Base-by-base conservation (phyloP, 495 filamentous ascomycete genomes). In the Trichoderma asperelloides region DNA sequence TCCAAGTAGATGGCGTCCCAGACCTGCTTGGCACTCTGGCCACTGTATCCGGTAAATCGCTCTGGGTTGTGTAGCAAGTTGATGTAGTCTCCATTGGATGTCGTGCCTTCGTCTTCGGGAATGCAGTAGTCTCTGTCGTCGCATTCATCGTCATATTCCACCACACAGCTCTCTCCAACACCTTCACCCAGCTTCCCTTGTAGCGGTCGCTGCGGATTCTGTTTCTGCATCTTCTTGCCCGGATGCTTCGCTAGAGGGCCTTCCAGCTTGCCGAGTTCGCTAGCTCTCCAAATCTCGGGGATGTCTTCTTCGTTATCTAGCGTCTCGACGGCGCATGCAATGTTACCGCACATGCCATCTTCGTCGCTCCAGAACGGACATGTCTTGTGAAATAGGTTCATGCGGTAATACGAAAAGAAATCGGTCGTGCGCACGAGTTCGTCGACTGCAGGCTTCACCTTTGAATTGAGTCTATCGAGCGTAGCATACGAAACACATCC, bases 1-100 rank as follows among this genome's bases (percentile, higher is more conserved):
- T 98, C 95, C 27, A 91, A 85, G 78, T 98, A 98, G 67, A 98
- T 93, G 21, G 95, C 90, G 75, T 96, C 88, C 95, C 95, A 98
- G 27, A 98, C 92, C 74, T 92, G 89, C 74, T 87, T 85, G 27
- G 93, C 86, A 12, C 91, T 89, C 65, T 85, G 82, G 62, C 96
- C 95, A 3, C 90, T 83, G 71, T 97, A 98, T 39, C 95, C 95
- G 1, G 95, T 98, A 75, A 95, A 98, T 39, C 95, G 85, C 72
- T 98, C 95, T 25, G 94, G 94, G 70, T 98, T 98, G 71, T 92
- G 91, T 45, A 94, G 82, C 68, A 98, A 81, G 73, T 90, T 94
- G 71, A 98, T 95, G 74, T 98, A 98, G 81, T 97, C 96, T 13
- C 95, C 95, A 77, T 96, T 96, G 7, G 85, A 88, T 45, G 82